phyloP scores from a whole-genome alignment of 1,284 basidiomycete genomes.

The Tausonia pullulans region DNA sequence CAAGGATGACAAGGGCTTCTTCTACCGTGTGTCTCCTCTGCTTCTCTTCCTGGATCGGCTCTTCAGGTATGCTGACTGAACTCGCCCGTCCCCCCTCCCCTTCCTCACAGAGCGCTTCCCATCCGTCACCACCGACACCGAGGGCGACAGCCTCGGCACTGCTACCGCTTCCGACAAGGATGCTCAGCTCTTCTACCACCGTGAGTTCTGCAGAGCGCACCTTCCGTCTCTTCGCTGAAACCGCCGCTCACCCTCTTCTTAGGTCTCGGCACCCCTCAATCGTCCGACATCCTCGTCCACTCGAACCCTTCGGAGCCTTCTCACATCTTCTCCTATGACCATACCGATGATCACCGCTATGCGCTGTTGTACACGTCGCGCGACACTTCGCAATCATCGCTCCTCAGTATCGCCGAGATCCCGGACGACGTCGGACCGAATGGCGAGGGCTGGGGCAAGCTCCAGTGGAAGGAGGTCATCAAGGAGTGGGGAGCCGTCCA shows the following conservation, averaged over 20 bases:
- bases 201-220: slow-evolving; percentile 50
- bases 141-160: slow-evolving; percentile 41
- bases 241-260: not conserved
- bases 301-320: slow-evolving; percentile 52
- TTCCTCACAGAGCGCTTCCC: slow-evolving; percentile 48
- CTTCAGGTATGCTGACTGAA: not conserved
- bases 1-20: slow-evolving; percentile 64
- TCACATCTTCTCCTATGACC: slow-evolving; percentile 50
- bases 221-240: slow-evolving; percentile 36
- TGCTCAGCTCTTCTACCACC: slow-evolving; percentile 64
- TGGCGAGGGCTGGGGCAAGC: not conserved
- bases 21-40: slow-evolving; percentile 42
- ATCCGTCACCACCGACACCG: slow-evolving; percentile 43
- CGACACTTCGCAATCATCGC: slow-evolving; percentile 9
- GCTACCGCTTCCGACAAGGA: slow-evolving; percentile 54
- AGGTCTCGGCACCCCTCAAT: slow-evolving; percentile 31
- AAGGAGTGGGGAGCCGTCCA: slow-evolving; percentile 5
- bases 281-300: slow-evolving; percentile 55
- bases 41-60: not conserved
- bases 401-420: slow-evolving; percentile 4
- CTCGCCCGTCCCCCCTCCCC: no score
- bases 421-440: not conserved
- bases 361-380: slow-evolving; percentile 37
- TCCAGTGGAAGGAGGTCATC: slow-evolving; percentile 9
- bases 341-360: slow-evolving; percentile 53